Base-by-base conservation (phyloP, 257 asterid species). In the Nicotiana undulata region DNA sequence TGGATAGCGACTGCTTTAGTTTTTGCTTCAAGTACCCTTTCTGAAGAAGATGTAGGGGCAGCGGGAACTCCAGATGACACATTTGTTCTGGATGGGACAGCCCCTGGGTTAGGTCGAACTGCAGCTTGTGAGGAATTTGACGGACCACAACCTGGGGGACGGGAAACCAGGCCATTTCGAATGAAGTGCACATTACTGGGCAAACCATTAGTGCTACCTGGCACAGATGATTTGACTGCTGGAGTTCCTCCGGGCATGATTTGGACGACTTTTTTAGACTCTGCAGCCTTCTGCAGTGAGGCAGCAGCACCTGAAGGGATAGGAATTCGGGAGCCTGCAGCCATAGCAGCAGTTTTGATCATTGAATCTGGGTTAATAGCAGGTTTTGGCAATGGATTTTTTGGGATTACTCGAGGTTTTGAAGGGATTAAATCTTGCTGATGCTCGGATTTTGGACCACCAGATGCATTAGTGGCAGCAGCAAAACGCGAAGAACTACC, bases 181-280 rank as follows among this genome's bases (percentile, higher is more conserved):
- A 93, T 90, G 82, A 88, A 92, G 82, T 90, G 97, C 83, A 94
- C 98, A 63, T 93, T 93, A 80, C 96, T 91, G 20, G 98, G 97
- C 79, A 94, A 90, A 63, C 91, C 89, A 79, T 63, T 86, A 76
- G 84, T 37, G 37, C 85, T 83, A 85, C 85, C 89, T 77, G 93
- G 20, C 13, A 81, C 49, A 1, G 91, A 80, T 70, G 97, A 44
- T 86, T 89, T 92, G 12, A 81, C 81, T 83, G 76, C 74, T 75
- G 94, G 79, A 63, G 76, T 77, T 44, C 85, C 89, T 53, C 93
- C 95, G 63, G 95, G 88, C 84, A 85, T 86, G 37, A 87, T 87
- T 75, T 90, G 95, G 79, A 89, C 91, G 18, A 89, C 92, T 40
- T 91, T 89, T 82, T 87, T 92, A 75, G 94, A 87, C 26, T 86